Evolutionary conservation across 1,284 basidiomycete species (phyloP).

Genomic region (Trametes sp.): DNA sequence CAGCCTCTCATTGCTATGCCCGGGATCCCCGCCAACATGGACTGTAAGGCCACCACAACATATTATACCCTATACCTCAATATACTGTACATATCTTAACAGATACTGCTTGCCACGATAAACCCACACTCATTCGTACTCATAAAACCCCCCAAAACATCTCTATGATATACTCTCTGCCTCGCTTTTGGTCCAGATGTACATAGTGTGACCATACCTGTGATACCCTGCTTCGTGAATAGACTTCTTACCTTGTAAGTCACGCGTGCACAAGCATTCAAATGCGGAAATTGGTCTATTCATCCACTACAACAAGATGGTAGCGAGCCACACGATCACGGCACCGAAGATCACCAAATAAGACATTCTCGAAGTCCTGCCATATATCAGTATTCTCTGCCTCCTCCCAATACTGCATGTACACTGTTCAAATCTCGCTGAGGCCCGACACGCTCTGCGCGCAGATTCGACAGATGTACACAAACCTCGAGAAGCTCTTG

Average conservation of each 20-base stretch:
- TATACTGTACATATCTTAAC: too few species aligned
- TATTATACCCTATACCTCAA: too few species aligned
- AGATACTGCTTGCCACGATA: too few species aligned
- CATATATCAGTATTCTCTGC: conserved; percentile 42
- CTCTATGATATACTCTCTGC: too few species aligned
- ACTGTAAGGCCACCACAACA: too few species aligned
- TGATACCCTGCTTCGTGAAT: background rate
- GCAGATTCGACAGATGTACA: conserved; percentile 43
- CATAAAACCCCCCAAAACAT: too few species aligned
- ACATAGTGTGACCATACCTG: too few species aligned
- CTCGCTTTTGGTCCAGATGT: too few species aligned
- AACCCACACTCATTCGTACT: too few species aligned
- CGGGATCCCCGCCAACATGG: too few species aligned
- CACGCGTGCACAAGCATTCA: background rate
- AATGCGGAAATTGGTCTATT: background rate
- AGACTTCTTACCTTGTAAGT: background rate
- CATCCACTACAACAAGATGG: conserved; percentile 19
- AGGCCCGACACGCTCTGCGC: conserved; percentile 43
- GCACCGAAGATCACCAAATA: conserved; percentile 41
- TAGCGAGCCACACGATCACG: conserved; percentile 44
- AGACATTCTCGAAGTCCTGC: conserved; percentile 42
- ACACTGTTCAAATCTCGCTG: conserved; percentile 50
- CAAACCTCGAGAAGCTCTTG: conserved; percentile 44
- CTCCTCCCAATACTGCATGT: conserved; percentile 45
- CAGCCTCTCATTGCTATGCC: too few species aligned